Percentiles rank a stretch among this genome's conserved stretches.
Evolutionary conservation across 371 early-diverging fungal species (phyloP).

Genomic region (Mucor mucedo): DNA sequence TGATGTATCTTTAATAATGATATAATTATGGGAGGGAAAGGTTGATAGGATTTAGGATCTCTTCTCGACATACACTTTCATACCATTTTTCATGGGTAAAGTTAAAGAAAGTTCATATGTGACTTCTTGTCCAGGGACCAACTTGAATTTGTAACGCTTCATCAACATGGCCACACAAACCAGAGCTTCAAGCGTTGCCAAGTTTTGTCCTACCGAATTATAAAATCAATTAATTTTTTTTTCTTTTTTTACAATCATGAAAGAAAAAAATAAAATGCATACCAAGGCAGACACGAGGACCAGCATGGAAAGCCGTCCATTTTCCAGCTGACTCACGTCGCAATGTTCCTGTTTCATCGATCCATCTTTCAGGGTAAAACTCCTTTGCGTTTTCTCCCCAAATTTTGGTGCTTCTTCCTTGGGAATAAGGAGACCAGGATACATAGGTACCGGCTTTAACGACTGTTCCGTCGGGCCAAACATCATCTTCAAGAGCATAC

Average conservation of each 20-base stretch:
- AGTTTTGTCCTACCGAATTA: conserved; percentile 40
- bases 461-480: conserved; percentile 66
- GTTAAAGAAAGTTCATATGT: conserved; percentile 49
- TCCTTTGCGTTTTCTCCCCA: conserved; percentile 70
- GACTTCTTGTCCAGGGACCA: conserved; percentile 43
- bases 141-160: conserved; percentile 44
- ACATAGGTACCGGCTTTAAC: conserved; percentile 60
- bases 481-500: conserved; percentile 60
- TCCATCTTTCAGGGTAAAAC: conserved; percentile 72
- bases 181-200: conserved; percentile 56
- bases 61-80: conserved; percentile 44
- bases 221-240: conserved; percentile 24
- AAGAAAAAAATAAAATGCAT: conserved; percentile 17
- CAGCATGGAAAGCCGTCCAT: conserved; percentile 66
- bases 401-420: conserved; percentile 57
- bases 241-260: not conserved
- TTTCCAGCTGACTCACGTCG: conserved; percentile 29
- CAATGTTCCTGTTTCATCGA: conserved; percentile 34
- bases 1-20: conserved; percentile 5
- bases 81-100: conserved; percentile 56
- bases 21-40: too few species aligned
- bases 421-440: conserved; percentile 53
- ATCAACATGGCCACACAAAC: conserved; percentile 45
- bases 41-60: not conserved
- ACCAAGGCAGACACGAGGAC: conserved; percentile 73